These are phyloP conservation scores for Tylopilus orsonianus DNA, from an alignment of 1,284 basidiomycete genomes.

Conservation along the genomic window DNA sequence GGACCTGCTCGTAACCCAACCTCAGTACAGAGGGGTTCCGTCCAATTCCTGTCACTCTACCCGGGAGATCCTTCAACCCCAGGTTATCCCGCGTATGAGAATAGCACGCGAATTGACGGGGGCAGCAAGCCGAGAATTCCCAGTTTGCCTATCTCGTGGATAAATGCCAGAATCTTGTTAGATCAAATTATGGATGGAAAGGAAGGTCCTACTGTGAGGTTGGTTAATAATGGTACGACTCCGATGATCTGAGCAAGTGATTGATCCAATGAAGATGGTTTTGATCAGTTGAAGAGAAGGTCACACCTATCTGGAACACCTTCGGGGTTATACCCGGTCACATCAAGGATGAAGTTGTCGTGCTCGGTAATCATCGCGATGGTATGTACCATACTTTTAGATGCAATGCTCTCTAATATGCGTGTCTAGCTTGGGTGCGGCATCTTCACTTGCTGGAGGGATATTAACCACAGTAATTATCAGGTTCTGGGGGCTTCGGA, in stretches of 20 bases:
- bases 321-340: slow-evolving; percentile 77
- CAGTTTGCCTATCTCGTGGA: slow-evolving; percentile 60
- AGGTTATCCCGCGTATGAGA: slow-evolving; percentile 70
- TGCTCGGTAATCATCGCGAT: slow-evolving; percentile 78
- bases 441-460: slow-evolving; percentile 2
- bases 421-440: slow-evolving; percentile 30
- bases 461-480: slow-evolving; percentile 1
- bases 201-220: slow-evolving; percentile 40
- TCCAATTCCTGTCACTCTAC: slow-evolving; percentile 70
- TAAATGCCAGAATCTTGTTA: slow-evolving; percentile 49
- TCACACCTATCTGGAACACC: slow-evolving; percentile 62
- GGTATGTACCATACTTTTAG: slow-evolving; percentile 37
- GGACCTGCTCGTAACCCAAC: slow-evolving; percentile 74
- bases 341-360: slow-evolving; percentile 71
- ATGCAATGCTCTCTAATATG: slow-evolving; percentile 5
- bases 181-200: slow-evolving; percentile 38
- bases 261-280: neutral
- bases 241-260: slow-evolving; percentile 1
- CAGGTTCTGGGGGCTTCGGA: slow-evolving; percentile 69
- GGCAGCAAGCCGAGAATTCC: slow-evolving; percentile 68
- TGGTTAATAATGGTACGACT: slow-evolving; percentile 48
- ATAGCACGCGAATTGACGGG: slow-evolving; percentile 60
- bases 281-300: slow-evolving; percentile 43
- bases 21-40: slow-evolving; percentile 72
- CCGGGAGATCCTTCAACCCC: slow-evolving; percentile 75